phyloP scores from a whole-genome alignment of 768 basidiomycete species.

The Pisolithus albus region DNA sequence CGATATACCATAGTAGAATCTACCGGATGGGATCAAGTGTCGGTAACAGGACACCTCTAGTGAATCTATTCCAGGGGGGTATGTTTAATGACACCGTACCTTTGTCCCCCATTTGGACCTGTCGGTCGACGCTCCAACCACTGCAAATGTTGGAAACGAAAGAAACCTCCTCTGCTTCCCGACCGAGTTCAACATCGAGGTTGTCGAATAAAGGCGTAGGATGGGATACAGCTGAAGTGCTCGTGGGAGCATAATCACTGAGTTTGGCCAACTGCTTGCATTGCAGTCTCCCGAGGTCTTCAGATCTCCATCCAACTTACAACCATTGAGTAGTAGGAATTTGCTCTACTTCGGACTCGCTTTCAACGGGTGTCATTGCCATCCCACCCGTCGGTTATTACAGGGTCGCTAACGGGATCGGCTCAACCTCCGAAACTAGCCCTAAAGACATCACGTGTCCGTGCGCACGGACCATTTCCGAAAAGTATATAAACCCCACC shows the following conservation, averaged over 20 bases:
- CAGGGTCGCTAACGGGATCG: neutral
- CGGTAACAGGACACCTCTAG: neutral
- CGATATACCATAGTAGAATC: slow-evolving; percentile 76
- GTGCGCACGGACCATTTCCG: slow-evolving; percentile 19
- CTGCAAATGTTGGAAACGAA: slow-evolving; percentile 58
- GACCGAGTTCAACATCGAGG: slow-evolving; percentile 24
- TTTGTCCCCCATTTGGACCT: slow-evolving; percentile 73
- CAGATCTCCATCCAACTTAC: too few species aligned
- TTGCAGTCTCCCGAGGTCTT: too few species aligned
- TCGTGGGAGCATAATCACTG: neutral
- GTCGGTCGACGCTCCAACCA: slow-evolving; percentile 80
- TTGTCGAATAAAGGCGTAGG: slow-evolving; percentile 4
- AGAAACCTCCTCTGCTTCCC: slow-evolving; percentile 53
- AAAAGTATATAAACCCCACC: slow-evolving; percentile 28
- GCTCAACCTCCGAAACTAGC: neutral
- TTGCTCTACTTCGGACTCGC: too few species aligned
- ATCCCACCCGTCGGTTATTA: too few species aligned
- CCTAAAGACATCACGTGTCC: slow-evolving; percentile 17
- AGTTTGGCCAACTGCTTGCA: too few species aligned
- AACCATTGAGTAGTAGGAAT: too few species aligned
- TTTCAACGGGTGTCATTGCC: too few species aligned
- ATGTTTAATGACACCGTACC: slow-evolving; percentile 29
- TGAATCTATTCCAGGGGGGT: neutral
- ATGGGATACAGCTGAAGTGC: neutral
- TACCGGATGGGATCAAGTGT: slow-evolving; percentile 18